Conservation (phyloP, 257 asterid species). For the Leptodermis oblonga region DNA sequence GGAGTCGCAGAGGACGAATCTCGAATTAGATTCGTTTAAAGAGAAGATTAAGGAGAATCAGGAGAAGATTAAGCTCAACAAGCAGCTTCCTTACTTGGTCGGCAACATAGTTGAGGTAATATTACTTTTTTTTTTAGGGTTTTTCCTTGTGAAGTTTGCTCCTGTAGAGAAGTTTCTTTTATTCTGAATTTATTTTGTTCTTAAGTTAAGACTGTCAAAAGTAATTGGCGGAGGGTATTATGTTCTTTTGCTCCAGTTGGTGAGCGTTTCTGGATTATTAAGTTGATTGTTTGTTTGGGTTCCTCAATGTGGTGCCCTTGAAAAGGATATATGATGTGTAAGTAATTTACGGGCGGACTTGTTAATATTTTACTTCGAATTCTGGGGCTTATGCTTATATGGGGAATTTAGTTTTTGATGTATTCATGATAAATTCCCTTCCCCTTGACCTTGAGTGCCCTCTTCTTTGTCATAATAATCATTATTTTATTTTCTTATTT, state of each 20-base stretch:
- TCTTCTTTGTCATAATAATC: background rate
- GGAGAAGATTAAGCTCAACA: constrained; percentile 80
- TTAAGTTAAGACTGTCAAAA: background rate
- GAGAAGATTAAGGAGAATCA: constrained; percentile 87
- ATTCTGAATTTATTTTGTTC: background rate
- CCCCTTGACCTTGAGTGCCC: background rate
- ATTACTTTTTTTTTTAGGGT: background rate
- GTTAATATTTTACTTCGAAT: background rate
- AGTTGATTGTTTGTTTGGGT: background rate
- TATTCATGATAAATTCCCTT: background rate
- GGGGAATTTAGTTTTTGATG: background rate
- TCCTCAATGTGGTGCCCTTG: background rate
- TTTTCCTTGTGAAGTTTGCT: background rate
- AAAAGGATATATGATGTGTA: background rate
- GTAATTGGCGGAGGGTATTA: background rate
- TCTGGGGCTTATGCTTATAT: background rate
- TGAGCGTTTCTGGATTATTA: background rate
- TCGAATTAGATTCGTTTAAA: constrained; percentile 68
- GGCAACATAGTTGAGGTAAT: constrained; percentile 86
- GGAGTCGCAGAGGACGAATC: constrained; percentile 76
- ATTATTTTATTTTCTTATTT: background rate
- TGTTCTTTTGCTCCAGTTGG: background rate
- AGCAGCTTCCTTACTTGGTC: constrained; percentile 87
- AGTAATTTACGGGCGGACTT: too few relatives aligned
- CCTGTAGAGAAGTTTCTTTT: background rate